These are phyloP conservation scores for Hyaloperonospora arabidopsidis DNA, from an alignment of 352 stramenopile genomes.

Conservation along the genomic window DNA sequence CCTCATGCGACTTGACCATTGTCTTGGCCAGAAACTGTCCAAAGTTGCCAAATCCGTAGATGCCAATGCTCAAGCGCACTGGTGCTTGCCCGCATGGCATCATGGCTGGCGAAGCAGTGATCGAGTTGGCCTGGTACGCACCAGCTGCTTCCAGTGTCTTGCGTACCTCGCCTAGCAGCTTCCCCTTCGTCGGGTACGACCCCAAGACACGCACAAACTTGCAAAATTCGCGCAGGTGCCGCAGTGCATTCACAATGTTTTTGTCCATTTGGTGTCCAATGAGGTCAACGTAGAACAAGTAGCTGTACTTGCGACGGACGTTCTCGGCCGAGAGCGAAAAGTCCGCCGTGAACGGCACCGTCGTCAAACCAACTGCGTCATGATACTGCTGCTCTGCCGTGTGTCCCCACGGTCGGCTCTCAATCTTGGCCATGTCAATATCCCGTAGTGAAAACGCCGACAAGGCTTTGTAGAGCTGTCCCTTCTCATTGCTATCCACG, in stretches of 20 bases:
- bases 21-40: conserved; percentile 96
- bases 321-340: conserved; percentile 88
- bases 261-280: conserved; percentile 72
- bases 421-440: conserved; percentile 76
- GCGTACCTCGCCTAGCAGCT: conserved; percentile 45
- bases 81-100: conserved; percentile 16
- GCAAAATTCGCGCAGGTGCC: conserved; percentile 79
- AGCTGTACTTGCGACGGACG: conserved; percentile 61
- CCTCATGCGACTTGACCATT: conserved; percentile 87
- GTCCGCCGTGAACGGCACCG: conserved; percentile 57
- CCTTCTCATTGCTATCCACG: conserved; percentile 59
- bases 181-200: conserved; percentile 78
- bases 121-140: conserved; percentile 28
- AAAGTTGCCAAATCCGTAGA: conserved; percentile 96
- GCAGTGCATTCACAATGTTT: conserved; percentile 68
- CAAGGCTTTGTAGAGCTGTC: conserved; percentile 61
- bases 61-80: conserved; percentile 88
- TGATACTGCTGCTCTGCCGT: conserved; percentile 49
- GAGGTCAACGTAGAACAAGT: conserved; percentile 78
- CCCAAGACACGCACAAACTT: conserved; percentile 86
- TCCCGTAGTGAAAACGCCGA: conserved; percentile 67
- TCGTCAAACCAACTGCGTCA: conserved; percentile 6
- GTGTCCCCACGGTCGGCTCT: conserved; percentile 64
- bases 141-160: conserved; percentile 47
- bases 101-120: conserved; percentile 26